phyloP scores from a whole-genome alignment of 2,329 filamentous ascomycete species.

The Fonsecaea monophora region DNA sequence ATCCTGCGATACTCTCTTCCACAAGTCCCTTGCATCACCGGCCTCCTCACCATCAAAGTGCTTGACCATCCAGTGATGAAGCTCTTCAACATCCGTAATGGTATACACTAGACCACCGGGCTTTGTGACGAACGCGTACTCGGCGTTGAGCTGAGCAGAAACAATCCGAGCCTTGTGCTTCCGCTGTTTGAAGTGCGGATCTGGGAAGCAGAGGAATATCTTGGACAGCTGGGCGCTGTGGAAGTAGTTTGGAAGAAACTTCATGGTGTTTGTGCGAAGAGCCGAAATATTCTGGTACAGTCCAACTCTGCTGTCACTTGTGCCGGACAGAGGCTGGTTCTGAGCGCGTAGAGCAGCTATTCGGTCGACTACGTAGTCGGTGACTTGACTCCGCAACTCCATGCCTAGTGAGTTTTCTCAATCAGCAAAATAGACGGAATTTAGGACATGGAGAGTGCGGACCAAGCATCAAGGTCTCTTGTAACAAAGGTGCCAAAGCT shows the following conservation, averaged over 20 bases:
- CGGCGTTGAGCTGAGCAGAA: slow-evolving; percentile 82
- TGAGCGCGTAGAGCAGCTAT: slow-evolving; percentile 75
- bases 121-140: slow-evolving; percentile 86
- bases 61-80: slow-evolving; percentile 67
- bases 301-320: slow-evolving; percentile 26
- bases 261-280: slow-evolving; percentile 95
- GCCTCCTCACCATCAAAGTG: slow-evolving; percentile 61
- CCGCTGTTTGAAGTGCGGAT: slow-evolving; percentile 95
- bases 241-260: slow-evolving; percentile 99
- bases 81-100: slow-evolving; percentile 94
- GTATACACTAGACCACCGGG: slow-evolving; percentile 91
- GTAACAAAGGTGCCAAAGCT: slow-evolving; percentile 79
- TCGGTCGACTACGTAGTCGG: slow-evolving; percentile 87
- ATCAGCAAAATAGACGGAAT: slow-evolving; percentile 6
- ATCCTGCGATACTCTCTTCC: slow-evolving; percentile 71
- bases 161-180: slow-evolving; percentile 98
- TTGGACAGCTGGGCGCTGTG: slow-evolving; percentile 78
- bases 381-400: slow-evolving; percentile 90
- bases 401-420: slow-evolving; percentile 64
- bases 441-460: slow-evolving; percentile 42
- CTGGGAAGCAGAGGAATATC: slow-evolving; percentile 97
- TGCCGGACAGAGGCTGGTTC: slow-evolving; percentile 43
- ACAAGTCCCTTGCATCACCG: slow-evolving; percentile 80
- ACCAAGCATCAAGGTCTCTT: slow-evolving; percentile 84
- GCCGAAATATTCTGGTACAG: slow-evolving; percentile 86